phyloP scores from a whole-genome alignment of 225 moss, liverwort and hornwort genomes.

The Neckera pumila region DNA sequence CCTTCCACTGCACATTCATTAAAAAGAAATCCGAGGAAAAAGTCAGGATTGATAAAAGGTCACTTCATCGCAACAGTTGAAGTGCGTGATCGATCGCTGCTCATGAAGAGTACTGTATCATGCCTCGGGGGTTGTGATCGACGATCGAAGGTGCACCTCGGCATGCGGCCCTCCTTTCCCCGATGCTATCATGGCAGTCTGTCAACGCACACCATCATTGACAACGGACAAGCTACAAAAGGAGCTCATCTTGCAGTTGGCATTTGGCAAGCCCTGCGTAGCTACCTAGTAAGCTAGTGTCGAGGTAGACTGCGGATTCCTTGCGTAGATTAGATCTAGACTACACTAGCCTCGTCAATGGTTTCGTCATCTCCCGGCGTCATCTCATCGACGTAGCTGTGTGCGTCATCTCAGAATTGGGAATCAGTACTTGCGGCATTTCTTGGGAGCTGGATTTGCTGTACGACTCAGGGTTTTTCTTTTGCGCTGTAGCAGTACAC shows the following conservation, averaged over 20 bases:
- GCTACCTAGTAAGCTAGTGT: background rate
- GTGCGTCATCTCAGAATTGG: background rate
- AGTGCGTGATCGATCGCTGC: background rate
- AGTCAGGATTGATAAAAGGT: background rate
- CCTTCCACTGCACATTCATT: background rate
- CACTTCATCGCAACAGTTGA: background rate
- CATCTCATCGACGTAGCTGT: background rate
- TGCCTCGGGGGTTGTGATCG: background rate
- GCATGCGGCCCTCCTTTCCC: background rate
- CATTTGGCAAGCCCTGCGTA: background rate
- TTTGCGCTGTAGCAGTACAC: too few relatives aligned
- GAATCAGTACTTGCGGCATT: background rate
- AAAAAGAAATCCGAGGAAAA: background rate
- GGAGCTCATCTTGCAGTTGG: background rate
- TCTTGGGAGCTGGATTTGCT: background rate
- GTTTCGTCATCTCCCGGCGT: background rate
- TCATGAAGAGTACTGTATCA: background rate
- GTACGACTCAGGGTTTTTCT: too few relatives aligned
- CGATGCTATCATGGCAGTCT: background rate
- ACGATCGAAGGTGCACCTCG: background rate
- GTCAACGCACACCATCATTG: constrained; percentile 5
- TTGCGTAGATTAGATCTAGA: background rate
- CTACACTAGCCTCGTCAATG: background rate
- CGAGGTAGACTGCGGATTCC: background rate
- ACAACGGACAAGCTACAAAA: background rate